Conservation (phyloP, 73 alveolate species). For the Paramecium biaurelia region DNA sequence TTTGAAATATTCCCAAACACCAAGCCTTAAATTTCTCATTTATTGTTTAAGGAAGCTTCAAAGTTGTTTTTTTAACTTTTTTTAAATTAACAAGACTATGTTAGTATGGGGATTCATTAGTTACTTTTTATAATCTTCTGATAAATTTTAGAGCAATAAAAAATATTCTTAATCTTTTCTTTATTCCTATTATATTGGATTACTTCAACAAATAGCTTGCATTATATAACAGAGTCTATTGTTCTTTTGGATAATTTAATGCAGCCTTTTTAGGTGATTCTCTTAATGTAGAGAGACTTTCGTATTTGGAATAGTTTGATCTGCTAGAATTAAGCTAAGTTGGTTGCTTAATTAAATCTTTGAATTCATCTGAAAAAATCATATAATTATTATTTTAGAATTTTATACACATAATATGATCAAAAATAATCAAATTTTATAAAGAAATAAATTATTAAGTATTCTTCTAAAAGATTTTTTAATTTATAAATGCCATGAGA, state of each 20-base stretch:
- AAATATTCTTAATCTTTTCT: background rate
- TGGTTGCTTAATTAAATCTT: background rate
- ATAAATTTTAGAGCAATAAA: background rate
- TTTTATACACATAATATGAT: background rate
- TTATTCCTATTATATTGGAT: background rate
- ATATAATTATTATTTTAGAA: background rate
- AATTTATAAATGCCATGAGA: background rate
- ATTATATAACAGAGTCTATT: background rate
- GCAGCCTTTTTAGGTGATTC: background rate
- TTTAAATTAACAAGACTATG: background rate
- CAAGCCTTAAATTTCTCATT: background rate
- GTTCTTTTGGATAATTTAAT: background rate
- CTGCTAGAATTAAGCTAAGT: background rate
- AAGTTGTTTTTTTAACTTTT: background rate
- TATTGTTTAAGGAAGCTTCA: background rate
- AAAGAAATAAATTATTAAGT: background rate
- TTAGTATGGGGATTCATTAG: background rate
- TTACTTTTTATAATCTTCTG: background rate
- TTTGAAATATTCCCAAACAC: background rate
- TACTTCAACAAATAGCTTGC: background rate
- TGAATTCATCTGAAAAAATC: background rate
- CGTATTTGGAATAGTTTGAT: background rate
- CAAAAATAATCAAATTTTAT: background rate
- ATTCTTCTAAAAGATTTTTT: background rate
- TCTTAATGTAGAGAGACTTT: background rate